phyloP scores from a whole-genome alignment of 805 yeast genomes.

The Monosporozyma unispora region DNA sequence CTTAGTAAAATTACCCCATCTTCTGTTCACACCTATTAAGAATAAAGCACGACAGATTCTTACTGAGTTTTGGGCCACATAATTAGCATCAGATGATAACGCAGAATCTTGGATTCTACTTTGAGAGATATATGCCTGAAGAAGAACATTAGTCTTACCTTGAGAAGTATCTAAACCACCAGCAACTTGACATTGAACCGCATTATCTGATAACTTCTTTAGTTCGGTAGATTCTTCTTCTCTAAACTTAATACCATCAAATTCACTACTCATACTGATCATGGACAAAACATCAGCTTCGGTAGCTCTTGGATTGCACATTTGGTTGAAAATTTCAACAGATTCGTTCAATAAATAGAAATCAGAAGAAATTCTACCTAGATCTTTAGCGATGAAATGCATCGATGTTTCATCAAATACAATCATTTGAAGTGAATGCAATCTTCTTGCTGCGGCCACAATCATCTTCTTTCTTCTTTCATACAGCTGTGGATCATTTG shows the following conservation, averaged over 20 bases:
- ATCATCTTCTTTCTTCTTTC: conserved; percentile 70
- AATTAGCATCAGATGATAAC: conserved; percentile 73
- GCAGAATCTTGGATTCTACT: conserved; percentile 70
- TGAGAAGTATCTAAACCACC: conserved; percentile 66
- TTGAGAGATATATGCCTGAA: conserved; percentile 82
- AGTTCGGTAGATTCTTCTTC: conserved; percentile 81
- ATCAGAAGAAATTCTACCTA: conserved; percentile 92
- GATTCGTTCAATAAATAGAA: conserved; percentile 79
- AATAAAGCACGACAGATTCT: conserved; percentile 90
- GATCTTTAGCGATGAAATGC: conserved; percentile 72
- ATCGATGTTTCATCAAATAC: conserved; percentile 80
- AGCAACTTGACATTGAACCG: conserved; percentile 74
- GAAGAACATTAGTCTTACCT: conserved; percentile 77
- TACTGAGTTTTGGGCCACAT: conserved; percentile 91
- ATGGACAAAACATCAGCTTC: conserved; percentile 87
- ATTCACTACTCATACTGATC: conserved; percentile 88
- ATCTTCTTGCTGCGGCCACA: conserved; percentile 64
- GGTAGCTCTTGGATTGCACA: conserved; percentile 74
- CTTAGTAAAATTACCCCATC: conserved; percentile 82
- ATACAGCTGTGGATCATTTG: conserved; percentile 72
- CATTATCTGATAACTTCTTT: conserved; percentile 45
- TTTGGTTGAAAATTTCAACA: conserved; percentile 79
- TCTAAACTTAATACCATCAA: conserved; percentile 80
- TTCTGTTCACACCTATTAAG: conserved; percentile 72
- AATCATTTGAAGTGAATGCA: conserved; percentile 89